Evolutionary conservation across 1,139 yeast genomes (phyloP), one percentile per base, ranked within the genome.

Genomic region (Barnettozyma hawaiiensis): DNA sequence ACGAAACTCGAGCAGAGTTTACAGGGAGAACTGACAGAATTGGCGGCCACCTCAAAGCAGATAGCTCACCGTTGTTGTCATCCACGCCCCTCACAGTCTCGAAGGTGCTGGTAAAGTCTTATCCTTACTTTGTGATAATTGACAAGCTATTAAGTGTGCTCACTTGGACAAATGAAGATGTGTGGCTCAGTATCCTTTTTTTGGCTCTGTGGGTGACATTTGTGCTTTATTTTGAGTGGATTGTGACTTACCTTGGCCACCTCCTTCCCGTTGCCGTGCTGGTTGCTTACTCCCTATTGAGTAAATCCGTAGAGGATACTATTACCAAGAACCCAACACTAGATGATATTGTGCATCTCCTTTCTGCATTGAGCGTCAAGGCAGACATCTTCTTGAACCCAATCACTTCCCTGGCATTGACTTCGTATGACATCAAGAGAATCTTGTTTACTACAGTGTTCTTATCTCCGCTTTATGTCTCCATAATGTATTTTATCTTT

Each of bases 41-140:
- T 27, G 57, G 53, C 2, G 54, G 53, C 12, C 51, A 50, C 12
- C 24, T 52, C 20, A 49, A 48, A 35, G 47, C 58, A 26, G 67
- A 66, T 49, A 73, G 81, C 9, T 81, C 89, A 4, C 92, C 92
- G 2, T 66, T 84, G 47, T 67, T 84, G 41, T 75, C 83, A 2
- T 78, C 86, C 1, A 90, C 98, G 0, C 97, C 98, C 1, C 95
- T 96, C 4, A 78, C 90, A 0, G 90, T 90, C 12, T 82, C 96
- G 24, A 85, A 85, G 54, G 85, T 95, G 5, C 70, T 90, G 43
- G 76, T 89, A 40, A 75, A 78, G 49, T 78, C 95, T 8, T 89
- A 90, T 59, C 97, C 97, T 3, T 85, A 86, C 57, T 69, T 90
- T 39, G 70, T 85, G 35, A 74, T 85, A 5, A 77, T 80, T 10